phyloP scores from a whole-genome alignment of 148 eudicot species.

The Heliamphora exappendiculata region DNA sequence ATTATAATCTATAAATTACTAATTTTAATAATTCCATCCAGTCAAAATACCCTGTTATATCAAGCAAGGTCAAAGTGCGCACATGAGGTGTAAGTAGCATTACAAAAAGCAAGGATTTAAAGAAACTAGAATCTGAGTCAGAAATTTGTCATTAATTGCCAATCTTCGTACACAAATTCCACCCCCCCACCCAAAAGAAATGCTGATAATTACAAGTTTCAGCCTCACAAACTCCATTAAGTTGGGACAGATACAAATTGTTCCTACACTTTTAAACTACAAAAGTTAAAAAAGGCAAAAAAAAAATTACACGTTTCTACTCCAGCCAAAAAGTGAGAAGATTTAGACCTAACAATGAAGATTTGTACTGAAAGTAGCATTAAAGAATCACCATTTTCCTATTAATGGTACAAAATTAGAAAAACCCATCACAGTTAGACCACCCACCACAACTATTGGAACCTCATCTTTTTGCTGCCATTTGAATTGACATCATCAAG shows the following conservation, averaged over 20 bases:
- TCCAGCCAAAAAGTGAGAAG: background rate
- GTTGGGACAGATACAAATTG: slow-evolving; percentile 13
- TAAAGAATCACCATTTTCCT: slow-evolving; percentile 29
- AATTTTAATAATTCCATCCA: no score
- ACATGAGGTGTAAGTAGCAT: no score
- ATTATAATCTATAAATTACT: no score
- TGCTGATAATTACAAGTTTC: slow-evolving; percentile 8
- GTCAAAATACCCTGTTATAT: no score
- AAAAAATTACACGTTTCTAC: slow-evolving; percentile 7
- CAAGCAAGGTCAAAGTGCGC: no score
- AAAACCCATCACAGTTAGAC: background rate
- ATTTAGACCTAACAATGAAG: background rate
- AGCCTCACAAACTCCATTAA: background rate
- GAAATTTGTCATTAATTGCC: background rate
- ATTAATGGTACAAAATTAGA: slow-evolving; percentile 25
- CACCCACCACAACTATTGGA: slow-evolving; percentile 20
- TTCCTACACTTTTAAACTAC: slow-evolving; percentile 8
- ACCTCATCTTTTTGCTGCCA: slow-evolving; percentile 39
- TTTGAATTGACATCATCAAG: slow-evolving; percentile 42
- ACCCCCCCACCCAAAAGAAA: background rate
- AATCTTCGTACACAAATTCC: background rate
- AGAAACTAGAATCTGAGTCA: background rate
- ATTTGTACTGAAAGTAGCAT: slow-evolving; percentile 6
- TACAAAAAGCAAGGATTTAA: background rate
- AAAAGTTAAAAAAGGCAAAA: background rate